Evolutionary conservation across 1,139 yeast species (phyloP).

Genomic region (Maudiozyma humilis): DNA sequence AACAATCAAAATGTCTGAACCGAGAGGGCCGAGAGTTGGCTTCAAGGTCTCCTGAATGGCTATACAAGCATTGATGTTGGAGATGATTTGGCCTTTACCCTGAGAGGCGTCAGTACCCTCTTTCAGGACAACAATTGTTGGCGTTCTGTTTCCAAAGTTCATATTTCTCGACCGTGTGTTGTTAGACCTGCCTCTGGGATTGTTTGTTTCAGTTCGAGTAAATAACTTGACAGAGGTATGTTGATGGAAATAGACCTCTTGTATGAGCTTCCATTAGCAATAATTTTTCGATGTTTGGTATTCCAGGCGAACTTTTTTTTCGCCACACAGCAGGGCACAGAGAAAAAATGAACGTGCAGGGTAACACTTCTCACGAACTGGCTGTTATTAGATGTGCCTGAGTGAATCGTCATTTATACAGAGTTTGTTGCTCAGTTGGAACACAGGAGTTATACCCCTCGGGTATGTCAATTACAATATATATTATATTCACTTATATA

Average conservation of each 20-base stretch:
- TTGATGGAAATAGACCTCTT: background rate
- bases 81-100: slow-evolving; percentile 90
- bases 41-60: slow-evolving; percentile 94
- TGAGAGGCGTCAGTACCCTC: slow-evolving; percentile 97
- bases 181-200: background rate
- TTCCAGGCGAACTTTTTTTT: background rate
- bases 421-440: too few species aligned
- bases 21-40: slow-evolving; percentile 94
- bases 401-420: background rate
- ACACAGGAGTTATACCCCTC: too few species aligned
- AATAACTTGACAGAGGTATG: too few species aligned
- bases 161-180: slow-evolving; percentile 31
- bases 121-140: slow-evolving; percentile 91
- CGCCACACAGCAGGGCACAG: background rate
- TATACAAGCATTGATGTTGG: slow-evolving; percentile 91
- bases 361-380: background rate
- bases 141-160: slow-evolving; percentile 89
- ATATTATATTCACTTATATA: background rate
- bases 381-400: background rate
- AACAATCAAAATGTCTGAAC: slow-evolving; percentile 88
- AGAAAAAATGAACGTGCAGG: background rate
- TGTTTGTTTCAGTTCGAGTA: too few species aligned
- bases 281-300: background rate
- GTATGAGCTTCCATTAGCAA: background rate
- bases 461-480: too few species aligned